Percentiles rank a stretch among this genome's conserved stretches.
These are phyloP conservation scores for Clavispora fructus DNA, from an alignment of 805 yeast genomes.

Conservation along the genomic window DNA sequence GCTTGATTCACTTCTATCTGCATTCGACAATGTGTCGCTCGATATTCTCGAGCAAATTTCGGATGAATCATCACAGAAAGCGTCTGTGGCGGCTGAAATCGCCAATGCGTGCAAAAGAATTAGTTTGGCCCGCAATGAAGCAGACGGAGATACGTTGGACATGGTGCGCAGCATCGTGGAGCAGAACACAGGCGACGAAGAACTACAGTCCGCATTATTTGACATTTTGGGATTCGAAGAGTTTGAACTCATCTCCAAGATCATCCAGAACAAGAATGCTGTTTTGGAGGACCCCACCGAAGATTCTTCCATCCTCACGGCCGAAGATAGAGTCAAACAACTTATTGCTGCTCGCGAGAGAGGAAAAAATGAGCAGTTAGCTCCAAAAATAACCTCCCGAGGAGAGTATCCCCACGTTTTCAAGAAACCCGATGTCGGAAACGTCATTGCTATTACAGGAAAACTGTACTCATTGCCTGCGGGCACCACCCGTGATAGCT, in stretches of 20 bases:
- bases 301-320: conserved; percentile 36
- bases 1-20: conserved; percentile 29
- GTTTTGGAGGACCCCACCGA: conserved; percentile 1
- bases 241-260: conserved; percentile 66
- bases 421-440: conserved; percentile 55
- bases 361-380: conserved; percentile 45
- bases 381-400: conserved; percentile 30
- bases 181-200: conserved; percentile 44
- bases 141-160: conserved; percentile 26
- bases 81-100: conserved; percentile 19
- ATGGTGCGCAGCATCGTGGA: conserved; percentile 28
- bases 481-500: conserved; percentile 67
- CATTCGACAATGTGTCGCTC: conserved; percentile 36
- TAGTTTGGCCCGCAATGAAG: conserved; percentile 26
- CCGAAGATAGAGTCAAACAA: conserved; percentile 51
- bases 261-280: conserved; percentile 44
- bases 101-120: conserved; percentile 28
- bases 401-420: conserved; percentile 78
- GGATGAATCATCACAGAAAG: conserved; percentile 14
- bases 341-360: conserved; percentile 45
- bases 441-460: conserved; percentile 68
- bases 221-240: conserved; percentile 85
- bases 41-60: conserved; percentile 17
- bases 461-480: conserved; percentile 72
- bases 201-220: conserved; percentile 64